These are phyloP conservation scores for Isabelozyma gotoi DNA, from an alignment of 805 yeast species.

Conservation along the genomic window DNA sequence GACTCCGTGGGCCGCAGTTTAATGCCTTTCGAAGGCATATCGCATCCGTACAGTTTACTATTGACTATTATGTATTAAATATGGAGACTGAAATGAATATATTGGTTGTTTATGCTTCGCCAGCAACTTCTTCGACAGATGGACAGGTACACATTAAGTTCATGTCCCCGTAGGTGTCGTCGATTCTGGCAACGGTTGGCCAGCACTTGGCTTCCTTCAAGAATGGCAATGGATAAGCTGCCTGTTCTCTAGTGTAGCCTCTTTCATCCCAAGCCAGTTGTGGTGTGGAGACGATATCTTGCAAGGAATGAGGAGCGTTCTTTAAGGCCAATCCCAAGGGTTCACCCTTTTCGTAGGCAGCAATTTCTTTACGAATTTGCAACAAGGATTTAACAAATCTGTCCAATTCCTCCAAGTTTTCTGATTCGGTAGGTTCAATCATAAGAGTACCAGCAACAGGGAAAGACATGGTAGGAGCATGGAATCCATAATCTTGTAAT, in stretches of 20 bases:
- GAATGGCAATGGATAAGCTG: slow-evolving; percentile 86
- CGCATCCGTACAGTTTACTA: too few relatives aligned
- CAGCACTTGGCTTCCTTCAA: slow-evolving; percentile 80
- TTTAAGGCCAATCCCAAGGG: slow-evolving; percentile 70
- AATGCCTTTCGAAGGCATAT: too few relatives aligned
- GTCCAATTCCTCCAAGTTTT: slow-evolving; percentile 82
- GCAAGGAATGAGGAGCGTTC: slow-evolving; percentile 89
- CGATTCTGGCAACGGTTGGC: slow-evolving; percentile 93
- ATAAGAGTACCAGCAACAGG: slow-evolving; percentile 96
- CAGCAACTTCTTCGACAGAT: slow-evolving; percentile 68
- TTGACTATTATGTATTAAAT: too few relatives aligned
- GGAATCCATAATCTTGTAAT: slow-evolving; percentile 97
- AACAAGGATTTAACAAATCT: slow-evolving; percentile 88
- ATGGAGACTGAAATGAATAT: too few relatives aligned
- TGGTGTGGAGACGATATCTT: slow-evolving; percentile 63
- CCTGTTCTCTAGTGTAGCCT: slow-evolving; percentile 89
- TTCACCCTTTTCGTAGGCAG: slow-evolving; percentile 63
- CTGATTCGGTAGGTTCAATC: slow-evolving; percentile 98
- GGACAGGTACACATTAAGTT: slow-evolving; percentile 94
- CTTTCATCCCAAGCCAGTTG: slow-evolving; percentile 75
- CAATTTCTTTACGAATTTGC: slow-evolving; percentile 79
- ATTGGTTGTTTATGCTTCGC: not conserved
- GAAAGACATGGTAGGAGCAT: slow-evolving; percentile 98
- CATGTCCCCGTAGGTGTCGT: slow-evolving; percentile 93
- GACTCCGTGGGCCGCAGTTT: too few relatives aligned